Conservation (phyloP, 768 basidiomycete species). For the Kwoniella botswanensis region DNA sequence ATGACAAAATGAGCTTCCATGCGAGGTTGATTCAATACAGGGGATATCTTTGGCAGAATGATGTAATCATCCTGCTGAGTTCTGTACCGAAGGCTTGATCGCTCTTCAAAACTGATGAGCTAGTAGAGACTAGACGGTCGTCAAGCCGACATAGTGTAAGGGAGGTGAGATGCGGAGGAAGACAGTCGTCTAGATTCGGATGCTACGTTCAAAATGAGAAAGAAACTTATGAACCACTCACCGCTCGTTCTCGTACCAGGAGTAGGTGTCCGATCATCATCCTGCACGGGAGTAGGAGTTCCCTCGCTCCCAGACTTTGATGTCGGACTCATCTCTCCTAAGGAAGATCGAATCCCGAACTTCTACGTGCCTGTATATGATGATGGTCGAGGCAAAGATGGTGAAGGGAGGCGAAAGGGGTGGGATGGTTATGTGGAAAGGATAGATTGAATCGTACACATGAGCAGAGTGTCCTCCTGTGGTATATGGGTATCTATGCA, state of each 20-base stretch:
- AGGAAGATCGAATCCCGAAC: too few relatives aligned
- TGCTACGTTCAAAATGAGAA: background rate
- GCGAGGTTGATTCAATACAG: too few relatives aligned
- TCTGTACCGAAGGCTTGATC: background rate
- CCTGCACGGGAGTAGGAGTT: background rate
- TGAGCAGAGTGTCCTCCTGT: background rate
- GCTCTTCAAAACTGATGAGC: background rate
- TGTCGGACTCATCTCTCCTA: constrained; percentile 2
- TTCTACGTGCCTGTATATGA: background rate
- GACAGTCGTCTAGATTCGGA: background rate
- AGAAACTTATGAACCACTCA: background rate
- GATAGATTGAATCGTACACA: background rate
- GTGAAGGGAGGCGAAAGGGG: constrained; percentile 5
- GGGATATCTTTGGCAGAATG: background rate
- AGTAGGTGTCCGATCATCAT: constrained; percentile 1
- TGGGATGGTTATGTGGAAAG: background rate
- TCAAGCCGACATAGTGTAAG: background rate
- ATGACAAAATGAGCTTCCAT: too few relatives aligned
- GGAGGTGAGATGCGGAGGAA: background rate
- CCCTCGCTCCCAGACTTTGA: constrained; percentile 10
- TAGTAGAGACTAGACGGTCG: background rate
- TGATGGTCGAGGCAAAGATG: background rate
- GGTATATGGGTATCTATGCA: background rate
- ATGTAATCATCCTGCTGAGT: background rate
- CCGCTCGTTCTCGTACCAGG: background rate